Evolutionary conservation across 306 rosid species (phyloP).

Genomic region (Sicyos edulis): DNA sequence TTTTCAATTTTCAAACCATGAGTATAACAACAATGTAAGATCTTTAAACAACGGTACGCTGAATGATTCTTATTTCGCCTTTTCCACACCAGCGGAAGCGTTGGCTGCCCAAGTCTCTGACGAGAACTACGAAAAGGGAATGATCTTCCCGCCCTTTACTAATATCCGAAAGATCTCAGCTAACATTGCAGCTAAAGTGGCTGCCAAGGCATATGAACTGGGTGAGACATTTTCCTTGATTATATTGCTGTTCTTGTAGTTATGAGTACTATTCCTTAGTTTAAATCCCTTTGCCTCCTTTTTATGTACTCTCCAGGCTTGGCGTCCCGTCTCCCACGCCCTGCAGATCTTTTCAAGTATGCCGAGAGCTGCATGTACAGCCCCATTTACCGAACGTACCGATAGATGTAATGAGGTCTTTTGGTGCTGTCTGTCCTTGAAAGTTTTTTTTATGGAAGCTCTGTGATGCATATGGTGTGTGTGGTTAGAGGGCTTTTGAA

Average conservation of each 20-base stretch:
- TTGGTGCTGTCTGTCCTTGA: neutral
- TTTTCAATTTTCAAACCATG: constrained; percentile 4
- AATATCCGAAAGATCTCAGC: constrained; percentile 83
- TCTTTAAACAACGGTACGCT: neutral
- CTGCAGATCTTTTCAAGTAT: constrained; percentile 58
- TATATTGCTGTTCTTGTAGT: neutral
- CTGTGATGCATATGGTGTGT: constrained; percentile 6
- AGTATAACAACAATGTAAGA: neutral
- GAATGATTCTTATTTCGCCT: constrained; percentile 10
- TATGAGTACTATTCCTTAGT: neutral
- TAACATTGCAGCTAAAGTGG: constrained; percentile 71
- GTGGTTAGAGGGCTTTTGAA: constrained; percentile 8
- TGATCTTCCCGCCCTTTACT: constrained; percentile 68
- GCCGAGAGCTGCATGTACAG: constrained; percentile 96
- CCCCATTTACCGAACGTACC: constrained; percentile 57
- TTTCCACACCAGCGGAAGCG: constrained; percentile 53
- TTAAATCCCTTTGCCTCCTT: neutral
- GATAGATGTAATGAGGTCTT: constrained; percentile 29
- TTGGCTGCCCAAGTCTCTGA: constrained; percentile 60
- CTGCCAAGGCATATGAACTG: constrained; percentile 84
- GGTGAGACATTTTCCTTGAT: constrained; percentile 36
- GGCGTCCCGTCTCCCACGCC: constrained; percentile 87
- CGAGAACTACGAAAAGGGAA: constrained; percentile 51
- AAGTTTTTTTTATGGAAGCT: neutral
- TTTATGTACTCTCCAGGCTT: constrained; percentile 36